A percentile compares a stretch with the other conserved stretches of the same genome.
Evolutionary conservation across 495 filamentous ascomycete genomes (phyloP).

Genomic region (Aspergillus sclerotiicarbonarius): DNA sequence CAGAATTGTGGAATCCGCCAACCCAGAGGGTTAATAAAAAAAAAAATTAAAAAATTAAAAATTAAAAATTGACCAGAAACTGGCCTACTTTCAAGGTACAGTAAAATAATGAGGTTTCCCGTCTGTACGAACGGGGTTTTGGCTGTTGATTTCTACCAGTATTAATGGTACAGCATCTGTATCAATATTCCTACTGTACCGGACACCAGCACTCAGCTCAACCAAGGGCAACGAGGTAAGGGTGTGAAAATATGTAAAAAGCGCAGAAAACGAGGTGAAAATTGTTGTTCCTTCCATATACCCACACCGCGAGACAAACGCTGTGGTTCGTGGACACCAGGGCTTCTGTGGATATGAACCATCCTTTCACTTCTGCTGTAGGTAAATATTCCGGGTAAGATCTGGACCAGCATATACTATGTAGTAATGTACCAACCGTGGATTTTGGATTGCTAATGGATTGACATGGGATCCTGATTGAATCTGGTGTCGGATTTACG

Average conservation of each 20-base stretch:
- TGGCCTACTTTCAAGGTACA: not conserved
- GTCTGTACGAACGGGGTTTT: not conserved
- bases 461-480: not conserved
- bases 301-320: slow-evolving; percentile 11
- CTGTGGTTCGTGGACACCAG: slow-evolving; percentile 24
- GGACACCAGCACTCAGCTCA: not conserved
- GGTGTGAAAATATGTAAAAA: slow-evolving; percentile 7
- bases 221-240: not conserved
- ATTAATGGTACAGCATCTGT: slow-evolving; percentile 3
- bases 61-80: slow-evolving; percentile 9
- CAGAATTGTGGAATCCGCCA: slow-evolving; percentile 20
- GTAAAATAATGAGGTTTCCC: not conserved
- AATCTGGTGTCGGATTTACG: not conserved
- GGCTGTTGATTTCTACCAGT: not conserved
- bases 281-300: slow-evolving; percentile 23
- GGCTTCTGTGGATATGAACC: slow-evolving; percentile 32
- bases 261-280: slow-evolving; percentile 17
- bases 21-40: slow-evolving; percentile 1
- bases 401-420: not conserved
- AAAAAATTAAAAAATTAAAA: slow-evolving; percentile 4
- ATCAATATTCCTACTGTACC: slow-evolving; percentile 4
- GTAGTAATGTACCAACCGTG: not conserved
- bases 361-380: slow-evolving; percentile 11
- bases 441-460: not conserved
- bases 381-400: slow-evolving; percentile 2